These are phyloP conservation scores for Phalaenopsis equestris DNA, from an alignment of 106 monocot genomes.

Conservation along the genomic window DNA sequence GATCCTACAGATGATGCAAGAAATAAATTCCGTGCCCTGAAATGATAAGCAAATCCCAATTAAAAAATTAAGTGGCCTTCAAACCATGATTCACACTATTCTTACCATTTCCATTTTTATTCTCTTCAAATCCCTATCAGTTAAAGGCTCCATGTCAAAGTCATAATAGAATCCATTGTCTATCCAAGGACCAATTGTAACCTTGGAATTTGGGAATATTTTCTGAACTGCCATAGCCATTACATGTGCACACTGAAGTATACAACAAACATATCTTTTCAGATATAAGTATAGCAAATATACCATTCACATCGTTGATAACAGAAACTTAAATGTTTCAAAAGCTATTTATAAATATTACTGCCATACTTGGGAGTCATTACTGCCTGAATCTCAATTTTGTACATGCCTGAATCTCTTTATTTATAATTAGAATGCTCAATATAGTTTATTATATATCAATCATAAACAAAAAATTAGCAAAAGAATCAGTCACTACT, in stretches of 20 bases:
- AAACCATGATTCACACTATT: not conserved
- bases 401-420: no score
- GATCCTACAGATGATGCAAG: conserved; percentile 95
- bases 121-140: conserved; percentile 83
- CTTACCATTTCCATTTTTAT: conserved; percentile 94
- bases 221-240: conserved; percentile 99
- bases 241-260: conserved; percentile 86
- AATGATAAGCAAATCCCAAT: conserved; percentile 52
- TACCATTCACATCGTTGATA: not conserved
- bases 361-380: no score
- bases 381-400: no score
- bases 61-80: conserved; percentile 12
- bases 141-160: conserved; percentile 90
- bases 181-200: conserved; percentile 98
- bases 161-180: conserved; percentile 97
- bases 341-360: no score
- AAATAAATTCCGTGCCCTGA: conserved; percentile 76
- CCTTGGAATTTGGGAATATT: conserved; percentile 77
- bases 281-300: not conserved
- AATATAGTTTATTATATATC: no score
- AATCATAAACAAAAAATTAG: no score
- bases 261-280: not conserved
- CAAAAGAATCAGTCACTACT: no score
- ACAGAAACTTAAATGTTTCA: no score
- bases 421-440: no score